phyloP scores from a whole-genome alignment of 2,329 filamentous ascomycete genomes.

The Botrytis porri region DNA sequence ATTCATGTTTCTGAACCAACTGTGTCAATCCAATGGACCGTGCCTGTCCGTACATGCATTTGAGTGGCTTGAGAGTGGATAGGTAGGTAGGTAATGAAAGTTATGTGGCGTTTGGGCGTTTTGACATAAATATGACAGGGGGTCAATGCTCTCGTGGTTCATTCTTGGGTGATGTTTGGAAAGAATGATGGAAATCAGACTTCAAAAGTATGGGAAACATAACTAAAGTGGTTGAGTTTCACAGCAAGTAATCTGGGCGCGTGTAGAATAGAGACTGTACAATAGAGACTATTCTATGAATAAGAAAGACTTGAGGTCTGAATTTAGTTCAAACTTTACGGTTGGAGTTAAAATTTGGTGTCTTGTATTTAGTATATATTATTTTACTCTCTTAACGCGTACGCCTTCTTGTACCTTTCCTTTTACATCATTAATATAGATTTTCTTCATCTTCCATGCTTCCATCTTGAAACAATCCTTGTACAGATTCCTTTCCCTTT shows the following conservation, averaged over 20 bases:
- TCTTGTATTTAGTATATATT: not conserved
- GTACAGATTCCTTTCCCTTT: constrained; percentile 51
- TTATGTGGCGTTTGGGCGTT: not conserved
- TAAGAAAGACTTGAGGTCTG: not conserved
- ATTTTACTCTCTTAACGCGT: not conserved
- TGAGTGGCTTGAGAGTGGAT: not conserved
- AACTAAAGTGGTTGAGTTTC: not conserved
- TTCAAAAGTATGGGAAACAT: not conserved
- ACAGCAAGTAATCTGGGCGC: not conserved
- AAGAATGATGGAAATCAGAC: not conserved
- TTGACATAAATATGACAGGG: not conserved
- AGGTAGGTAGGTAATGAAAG: no score
- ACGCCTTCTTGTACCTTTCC: not conserved
- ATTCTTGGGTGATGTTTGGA: not conserved
- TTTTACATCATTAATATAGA: constrained; percentile 34
- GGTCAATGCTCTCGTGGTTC: not conserved
- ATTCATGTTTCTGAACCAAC: not conserved
- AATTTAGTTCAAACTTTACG: not conserved
- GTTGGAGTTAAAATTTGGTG: not conserved
- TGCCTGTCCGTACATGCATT: not conserved
- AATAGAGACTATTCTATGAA: not conserved
- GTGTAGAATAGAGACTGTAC: no score
- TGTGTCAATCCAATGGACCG: not conserved
- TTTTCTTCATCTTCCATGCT: constrained; percentile 38
- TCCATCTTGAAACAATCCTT: constrained; percentile 26